Evolutionary conservation across 805 yeast genomes (phyloP).

Genomic region (Saturnispora besseyi): DNA sequence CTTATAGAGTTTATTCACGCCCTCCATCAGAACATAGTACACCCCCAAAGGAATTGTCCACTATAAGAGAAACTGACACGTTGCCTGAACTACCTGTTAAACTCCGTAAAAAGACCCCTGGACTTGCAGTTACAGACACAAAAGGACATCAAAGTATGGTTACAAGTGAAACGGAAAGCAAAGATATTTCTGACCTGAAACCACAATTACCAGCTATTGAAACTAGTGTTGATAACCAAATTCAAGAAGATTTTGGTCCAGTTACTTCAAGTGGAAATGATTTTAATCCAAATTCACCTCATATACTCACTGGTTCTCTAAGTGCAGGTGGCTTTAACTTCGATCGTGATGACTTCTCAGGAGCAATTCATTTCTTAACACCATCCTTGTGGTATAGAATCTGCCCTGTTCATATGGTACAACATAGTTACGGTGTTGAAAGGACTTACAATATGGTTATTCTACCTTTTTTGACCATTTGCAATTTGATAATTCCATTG

Average conservation of each 20-base stretch:
- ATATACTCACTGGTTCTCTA: background rate
- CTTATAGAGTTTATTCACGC: constrained; percentile 1
- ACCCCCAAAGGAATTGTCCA: background rate
- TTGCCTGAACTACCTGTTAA: background rate
- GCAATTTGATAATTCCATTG: constrained; percentile 23
- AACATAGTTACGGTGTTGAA: constrained; percentile 13
- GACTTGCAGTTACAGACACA: constrained; percentile 4
- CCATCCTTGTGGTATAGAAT: constrained; percentile 7
- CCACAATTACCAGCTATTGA: background rate
- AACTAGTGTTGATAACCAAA: background rate
- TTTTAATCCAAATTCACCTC: background rate
- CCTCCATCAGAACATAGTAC: background rate
- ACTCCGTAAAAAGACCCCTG: constrained; percentile 4
- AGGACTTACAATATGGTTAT: constrained; percentile 18
- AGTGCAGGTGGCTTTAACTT: background rate
- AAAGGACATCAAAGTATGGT: background rate
- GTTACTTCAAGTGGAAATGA: background rate
- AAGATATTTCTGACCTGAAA: background rate
- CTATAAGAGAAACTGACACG: background rate
- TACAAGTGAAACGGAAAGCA: background rate
- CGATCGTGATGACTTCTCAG: background rate
- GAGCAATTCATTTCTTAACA: constrained; percentile 7
- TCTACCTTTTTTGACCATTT: constrained; percentile 20
- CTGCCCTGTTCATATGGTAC: constrained; percentile 9
- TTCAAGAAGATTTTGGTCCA: background rate